Conservation (phyloP, 306 rosid genomes). For the Erythrophleum fordii region DNA sequence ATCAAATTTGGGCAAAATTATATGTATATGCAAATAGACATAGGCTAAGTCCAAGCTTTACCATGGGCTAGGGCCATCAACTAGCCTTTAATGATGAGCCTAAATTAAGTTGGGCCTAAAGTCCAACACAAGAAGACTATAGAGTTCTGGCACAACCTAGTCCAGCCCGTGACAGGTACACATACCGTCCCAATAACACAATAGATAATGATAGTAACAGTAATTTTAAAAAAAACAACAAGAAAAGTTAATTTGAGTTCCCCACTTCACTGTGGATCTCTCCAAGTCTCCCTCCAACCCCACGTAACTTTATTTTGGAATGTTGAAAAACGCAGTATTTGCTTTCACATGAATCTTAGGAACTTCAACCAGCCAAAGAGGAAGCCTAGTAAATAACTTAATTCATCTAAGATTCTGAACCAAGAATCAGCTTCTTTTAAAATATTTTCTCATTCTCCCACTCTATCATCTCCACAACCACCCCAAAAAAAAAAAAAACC, state of each 20-base stretch:
- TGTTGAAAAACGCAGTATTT: not conserved
- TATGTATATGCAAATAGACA: no score
- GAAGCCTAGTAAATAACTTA: not conserved
- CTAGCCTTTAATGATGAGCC: no score
- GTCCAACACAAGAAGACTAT: not conserved
- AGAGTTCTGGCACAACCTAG: no score
- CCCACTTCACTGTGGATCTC: not conserved
- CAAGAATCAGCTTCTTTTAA: not conserved
- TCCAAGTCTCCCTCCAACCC: not conserved
- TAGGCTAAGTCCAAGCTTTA: no score
- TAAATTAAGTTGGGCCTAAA: no score
- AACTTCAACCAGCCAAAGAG: not conserved
- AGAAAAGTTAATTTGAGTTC: not conserved
- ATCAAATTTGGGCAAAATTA: no score
- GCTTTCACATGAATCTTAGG: not conserved
- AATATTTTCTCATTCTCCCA: not conserved
- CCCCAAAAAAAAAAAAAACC: not conserved
- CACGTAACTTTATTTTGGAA: not conserved
- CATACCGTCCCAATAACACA: no score
- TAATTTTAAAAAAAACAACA: not conserved
- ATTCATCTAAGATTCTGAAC: not conserved
- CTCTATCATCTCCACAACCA: not conserved
- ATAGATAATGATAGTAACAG: not conserved
- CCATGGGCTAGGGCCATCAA: no score
- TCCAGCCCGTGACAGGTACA: no score